Conservation (phyloP, 257 asterid genomes). For the Lycium barbarum region DNA sequence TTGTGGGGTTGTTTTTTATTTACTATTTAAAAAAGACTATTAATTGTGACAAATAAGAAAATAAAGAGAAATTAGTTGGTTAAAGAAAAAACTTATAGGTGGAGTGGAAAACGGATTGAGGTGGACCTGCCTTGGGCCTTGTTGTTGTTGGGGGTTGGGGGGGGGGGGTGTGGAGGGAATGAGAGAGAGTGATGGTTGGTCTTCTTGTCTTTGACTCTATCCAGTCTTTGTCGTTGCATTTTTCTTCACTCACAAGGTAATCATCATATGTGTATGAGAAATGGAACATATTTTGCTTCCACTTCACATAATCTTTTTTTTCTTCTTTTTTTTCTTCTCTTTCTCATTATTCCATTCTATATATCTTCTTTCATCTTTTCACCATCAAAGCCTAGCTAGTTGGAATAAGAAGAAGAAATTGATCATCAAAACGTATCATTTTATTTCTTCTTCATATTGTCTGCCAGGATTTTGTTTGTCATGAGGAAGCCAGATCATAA, state of each 20-base stretch:
- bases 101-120: constrained; percentile 97
- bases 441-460: not conserved
- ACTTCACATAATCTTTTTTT: constrained; percentile 79
- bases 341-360: constrained; percentile 53
- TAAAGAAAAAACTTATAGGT: constrained; percentile 40
- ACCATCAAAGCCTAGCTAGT: constrained; percentile 48
- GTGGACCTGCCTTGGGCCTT: constrained; percentile 56
- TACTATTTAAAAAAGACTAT: not conserved
- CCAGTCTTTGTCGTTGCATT: constrained; percentile 49
- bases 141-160: too few species aligned
- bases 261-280: constrained; percentile 67
- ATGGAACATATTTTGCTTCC: constrained; percentile 84
- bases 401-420: constrained; percentile 35
- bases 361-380: constrained; percentile 55
- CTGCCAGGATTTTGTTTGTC: not conserved
- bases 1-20: constrained; percentile 44
- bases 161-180: not conserved
- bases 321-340: constrained; percentile 35
- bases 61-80: constrained; percentile 21
- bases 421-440: not conserved
- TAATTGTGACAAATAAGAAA: constrained; percentile 7
- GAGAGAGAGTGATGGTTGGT: constrained; percentile 59
- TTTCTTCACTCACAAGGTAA: constrained; percentile 98
- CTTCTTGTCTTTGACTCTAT: constrained; percentile 91
- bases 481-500: constrained; percentile 58